Conservation (phyloP, 176 grass and related monocot species). For the Elymus sibiricus region DNA sequence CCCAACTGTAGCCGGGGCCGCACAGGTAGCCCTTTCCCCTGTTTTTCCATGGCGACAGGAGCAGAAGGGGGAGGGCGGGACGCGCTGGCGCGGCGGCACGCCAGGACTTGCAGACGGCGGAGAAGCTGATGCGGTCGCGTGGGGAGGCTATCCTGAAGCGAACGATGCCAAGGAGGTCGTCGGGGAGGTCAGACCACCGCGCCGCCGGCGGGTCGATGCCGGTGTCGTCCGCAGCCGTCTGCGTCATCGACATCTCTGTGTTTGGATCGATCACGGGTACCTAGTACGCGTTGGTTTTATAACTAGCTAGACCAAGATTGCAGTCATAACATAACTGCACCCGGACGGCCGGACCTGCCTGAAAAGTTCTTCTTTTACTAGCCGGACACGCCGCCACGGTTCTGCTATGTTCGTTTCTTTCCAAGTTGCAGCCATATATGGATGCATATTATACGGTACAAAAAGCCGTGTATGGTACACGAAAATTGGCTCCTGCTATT, state of each 20-base stretch:
- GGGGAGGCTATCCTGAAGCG: neutral
- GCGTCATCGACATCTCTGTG: neutral
- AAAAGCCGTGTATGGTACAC: too few species aligned
- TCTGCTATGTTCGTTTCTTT: too few species aligned
- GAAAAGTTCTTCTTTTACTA: too few species aligned
- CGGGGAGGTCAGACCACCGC: neutral
- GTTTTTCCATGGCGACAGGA: neutral
- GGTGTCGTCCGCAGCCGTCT: neutral
- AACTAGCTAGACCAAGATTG: too few species aligned
- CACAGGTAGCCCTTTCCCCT: neutral
- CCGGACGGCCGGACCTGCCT: too few species aligned
- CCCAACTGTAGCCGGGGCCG: neutral
- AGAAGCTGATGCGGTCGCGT: neutral
- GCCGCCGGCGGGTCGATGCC: neutral
- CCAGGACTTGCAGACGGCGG: neutral
- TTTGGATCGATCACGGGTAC: neutral
- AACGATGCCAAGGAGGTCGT: neutral
- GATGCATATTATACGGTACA: too few species aligned
- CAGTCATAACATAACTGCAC: too few species aligned
- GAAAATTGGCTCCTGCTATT: too few species aligned
- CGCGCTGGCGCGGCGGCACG: neutral
- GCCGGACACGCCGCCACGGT: too few species aligned
- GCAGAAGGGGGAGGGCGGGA: neutral
- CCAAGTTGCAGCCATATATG: too few species aligned
- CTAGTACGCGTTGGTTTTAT: too few species aligned